phyloP scores from a whole-genome alignment of 1,139 yeast species.

The Yamadazyma buinensis region DNA sequence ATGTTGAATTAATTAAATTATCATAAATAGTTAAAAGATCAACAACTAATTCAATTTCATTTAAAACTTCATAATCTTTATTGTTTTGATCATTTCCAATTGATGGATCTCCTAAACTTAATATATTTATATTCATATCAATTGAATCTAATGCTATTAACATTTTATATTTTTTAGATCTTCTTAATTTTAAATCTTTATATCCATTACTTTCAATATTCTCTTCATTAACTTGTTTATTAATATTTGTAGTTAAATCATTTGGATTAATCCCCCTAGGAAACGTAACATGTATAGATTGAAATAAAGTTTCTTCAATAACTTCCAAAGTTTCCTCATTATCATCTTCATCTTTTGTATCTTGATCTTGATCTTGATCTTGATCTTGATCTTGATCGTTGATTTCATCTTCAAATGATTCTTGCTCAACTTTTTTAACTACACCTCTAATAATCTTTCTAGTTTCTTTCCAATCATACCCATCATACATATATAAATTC shows the following conservation, averaged over 20 bases:
- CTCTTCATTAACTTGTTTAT: conserved; percentile 37
- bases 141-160: conserved; percentile 53
- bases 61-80: conserved; percentile 40
- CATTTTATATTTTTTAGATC: conserved; percentile 66
- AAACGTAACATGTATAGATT: conserved; percentile 67
- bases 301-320: conserved; percentile 64
- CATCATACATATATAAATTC: conserved; percentile 68
- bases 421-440: conserved; percentile 56
- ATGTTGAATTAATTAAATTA: conserved; percentile 81
- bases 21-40: conserved; percentile 37
- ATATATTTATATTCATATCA: conserved; percentile 43
- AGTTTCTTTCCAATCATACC: conserved; percentile 89
- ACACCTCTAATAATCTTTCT: conserved; percentile 62
- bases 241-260: conserved; percentile 50
- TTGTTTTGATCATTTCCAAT: conserved; percentile 13
- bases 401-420: conserved; percentile 6
- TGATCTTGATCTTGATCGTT: conserved; percentile 14
- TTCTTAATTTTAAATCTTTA: conserved; percentile 51
- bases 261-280: conserved; percentile 50
- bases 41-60: conserved; percentile 33
- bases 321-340: conserved; percentile 21
- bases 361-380: conserved; percentile 15
- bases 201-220: conserved; percentile 13
- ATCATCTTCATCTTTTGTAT: conserved; percentile 13
- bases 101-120: conserved; percentile 47